Conservation (phyloP, 345 rosid species). For the Lepidium aucheri region DNA sequence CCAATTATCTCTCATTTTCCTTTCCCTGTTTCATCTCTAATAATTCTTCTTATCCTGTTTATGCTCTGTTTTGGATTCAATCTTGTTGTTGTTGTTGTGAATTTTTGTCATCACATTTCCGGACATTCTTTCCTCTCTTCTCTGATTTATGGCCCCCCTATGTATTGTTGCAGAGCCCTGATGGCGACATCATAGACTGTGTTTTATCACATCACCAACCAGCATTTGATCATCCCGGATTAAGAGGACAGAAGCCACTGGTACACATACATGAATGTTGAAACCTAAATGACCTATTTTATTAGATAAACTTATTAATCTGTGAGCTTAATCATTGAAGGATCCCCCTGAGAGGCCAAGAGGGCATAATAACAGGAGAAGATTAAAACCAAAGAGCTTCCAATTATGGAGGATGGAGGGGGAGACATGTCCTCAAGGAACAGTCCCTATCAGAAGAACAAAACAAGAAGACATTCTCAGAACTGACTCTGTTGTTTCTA, state of each 20-base stretch:
- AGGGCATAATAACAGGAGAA: slow-evolving; percentile 34
- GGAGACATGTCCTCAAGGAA: slow-evolving; percentile 79
- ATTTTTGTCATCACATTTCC: too few species aligned
- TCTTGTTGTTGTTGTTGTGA: too few species aligned
- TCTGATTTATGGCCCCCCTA: slow-evolving; percentile 8
- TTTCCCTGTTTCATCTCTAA: too few species aligned
- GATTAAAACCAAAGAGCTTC: slow-evolving; percentile 37
- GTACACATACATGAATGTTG: slow-evolving; percentile 24
- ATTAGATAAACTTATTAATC: background rate
- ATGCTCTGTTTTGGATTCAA: background rate
- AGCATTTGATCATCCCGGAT: slow-evolving; percentile 89
- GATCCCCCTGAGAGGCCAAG: slow-evolving; percentile 75
- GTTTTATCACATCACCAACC: slow-evolving; percentile 70
- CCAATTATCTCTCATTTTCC: too few species aligned
- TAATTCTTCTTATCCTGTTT: too few species aligned
- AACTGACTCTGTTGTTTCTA: slow-evolving; percentile 48
- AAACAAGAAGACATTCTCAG: slow-evolving; percentile 71
- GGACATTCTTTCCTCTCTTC: background rate
- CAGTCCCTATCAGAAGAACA: slow-evolving; percentile 91
- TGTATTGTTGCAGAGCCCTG: slow-evolving; percentile 53
- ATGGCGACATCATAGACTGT: slow-evolving; percentile 90
- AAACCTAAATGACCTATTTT: background rate
- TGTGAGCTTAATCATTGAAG: slow-evolving; percentile 27
- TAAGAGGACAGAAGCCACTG: slow-evolving; percentile 69
- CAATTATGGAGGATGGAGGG: slow-evolving; percentile 80